Conservation (phyloP, 2,329 filamentous ascomycete species). For the Aspergillus transmontanensis region DNA sequence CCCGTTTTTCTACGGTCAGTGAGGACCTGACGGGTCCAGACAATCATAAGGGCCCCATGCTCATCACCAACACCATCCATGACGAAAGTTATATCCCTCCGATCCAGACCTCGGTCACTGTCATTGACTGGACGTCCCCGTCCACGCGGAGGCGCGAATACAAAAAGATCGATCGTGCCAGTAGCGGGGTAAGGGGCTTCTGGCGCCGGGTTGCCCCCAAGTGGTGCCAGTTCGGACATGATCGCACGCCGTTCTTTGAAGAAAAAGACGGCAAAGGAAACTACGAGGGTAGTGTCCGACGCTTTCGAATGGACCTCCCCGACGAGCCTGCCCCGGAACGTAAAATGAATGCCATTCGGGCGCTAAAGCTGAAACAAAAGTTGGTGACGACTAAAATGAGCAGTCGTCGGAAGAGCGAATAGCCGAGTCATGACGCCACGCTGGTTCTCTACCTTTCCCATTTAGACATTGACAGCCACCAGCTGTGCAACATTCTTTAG, state of each 20-base stretch:
- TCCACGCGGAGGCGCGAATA: constrained; percentile 48
- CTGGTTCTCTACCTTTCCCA: background rate
- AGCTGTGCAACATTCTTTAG: background rate
- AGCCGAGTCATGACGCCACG: background rate
- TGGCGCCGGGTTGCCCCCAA: constrained; percentile 45
- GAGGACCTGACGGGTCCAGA: constrained; percentile 5
- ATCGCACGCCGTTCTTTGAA: constrained; percentile 45
- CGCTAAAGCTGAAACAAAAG: constrained; percentile 19
- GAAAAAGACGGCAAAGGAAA: constrained; percentile 39
- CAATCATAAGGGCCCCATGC: background rate
- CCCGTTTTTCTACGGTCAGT: constrained; percentile 11
- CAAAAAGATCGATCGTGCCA: constrained; percentile 56
- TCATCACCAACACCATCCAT: background rate
- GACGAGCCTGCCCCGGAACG: constrained; percentile 29
- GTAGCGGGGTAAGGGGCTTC: constrained; percentile 44
- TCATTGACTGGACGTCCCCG: constrained; percentile 51
- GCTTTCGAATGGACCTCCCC: constrained; percentile 48
- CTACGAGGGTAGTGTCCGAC: constrained; percentile 49
- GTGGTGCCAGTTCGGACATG: constrained; percentile 39
- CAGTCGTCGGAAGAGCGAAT: background rate
- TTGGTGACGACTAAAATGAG: constrained; percentile 8
- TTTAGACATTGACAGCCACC: background rate
- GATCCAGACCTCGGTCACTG: constrained; percentile 37
- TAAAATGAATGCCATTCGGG: background rate
- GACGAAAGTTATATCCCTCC: constrained; percentile 3